Evolutionary conservation across 192 early-diverging fungal species (phyloP), one percentile per base, ranked within the genome.

Genomic region (Chytriomyces hyalinus): DNA sequence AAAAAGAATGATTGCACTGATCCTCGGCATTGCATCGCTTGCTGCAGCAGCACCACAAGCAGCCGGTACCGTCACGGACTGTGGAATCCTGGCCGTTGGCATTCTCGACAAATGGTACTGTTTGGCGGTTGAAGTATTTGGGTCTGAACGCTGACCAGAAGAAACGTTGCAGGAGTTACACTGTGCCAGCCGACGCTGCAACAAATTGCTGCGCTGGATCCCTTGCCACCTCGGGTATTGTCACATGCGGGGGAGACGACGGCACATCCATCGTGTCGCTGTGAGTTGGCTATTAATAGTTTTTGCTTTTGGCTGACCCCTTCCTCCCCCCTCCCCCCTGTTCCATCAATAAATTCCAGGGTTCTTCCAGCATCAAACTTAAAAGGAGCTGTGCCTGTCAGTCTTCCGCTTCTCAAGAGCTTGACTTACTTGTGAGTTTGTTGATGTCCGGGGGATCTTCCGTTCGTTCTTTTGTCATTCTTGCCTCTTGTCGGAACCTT

Each of bases 161-260:
- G 8, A 11, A 15, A 28, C 36, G 17, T 13, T 46, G 47, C 67
- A 68, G 67, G 67, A 46, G 36, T 46, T 68, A 68, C 46, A 22
- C 26, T 49, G 49, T 24, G 17, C 36, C 24, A 15, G 11, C 67
- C 46, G 45, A 26, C 26, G 46, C 67, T 24, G 8, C 13, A 17
- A 20, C 26, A 24, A 68, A 43, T 9, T 73, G 71, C 71, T 73
- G 71, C 71, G 62, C 71, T n/a, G 61, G 47, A 15, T 20, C 53
- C 11, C n/a, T 62, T 9, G 8, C 36, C 24, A 8, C 8, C 20
- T 15, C n/a, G 15, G 71, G 71, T 20, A 28, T 9, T 10, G 60
- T 73, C 20, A 49, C 49, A 7, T 73, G 71, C 44, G 71, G 43
- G 60, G 24, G 59, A 17, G 49, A 36, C 8, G 45, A 26, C 60